A percentile compares a stretch with the other conserved stretches of the same genome.
Evolutionary conservation across 441 rosid genomes (phyloP).

Genomic region (Erysimum pusillum): DNA sequence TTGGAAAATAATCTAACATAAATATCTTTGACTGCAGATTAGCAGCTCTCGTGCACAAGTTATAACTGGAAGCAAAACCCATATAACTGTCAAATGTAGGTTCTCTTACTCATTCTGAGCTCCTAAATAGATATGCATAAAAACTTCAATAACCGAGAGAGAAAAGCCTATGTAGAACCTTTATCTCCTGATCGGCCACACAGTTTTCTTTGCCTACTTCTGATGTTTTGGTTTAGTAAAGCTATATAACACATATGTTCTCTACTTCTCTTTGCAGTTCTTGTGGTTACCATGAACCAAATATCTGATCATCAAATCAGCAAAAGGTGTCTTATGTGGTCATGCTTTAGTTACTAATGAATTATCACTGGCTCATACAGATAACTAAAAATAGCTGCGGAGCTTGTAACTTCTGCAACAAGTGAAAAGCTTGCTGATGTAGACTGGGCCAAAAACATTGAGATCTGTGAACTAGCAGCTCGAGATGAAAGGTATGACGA

Average conservation of each 20-base stretch:
- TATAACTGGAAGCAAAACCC: slow-evolving; percentile 14
- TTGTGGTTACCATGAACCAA: not conserved
- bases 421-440: slow-evolving; percentile 84
- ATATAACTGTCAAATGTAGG: slow-evolving; percentile 31
- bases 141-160: not conserved
- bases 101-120: slow-evolving; percentile 23
- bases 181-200: slow-evolving; percentile 7
- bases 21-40: slow-evolving; percentile 26
- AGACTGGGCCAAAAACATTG: slow-evolving; percentile 90
- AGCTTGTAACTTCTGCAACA: slow-evolving; percentile 87
- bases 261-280: not conserved
- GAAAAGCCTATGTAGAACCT: not conserved
- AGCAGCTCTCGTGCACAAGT: slow-evolving; percentile 22
- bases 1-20: not conserved
- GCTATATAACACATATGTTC: not conserved
- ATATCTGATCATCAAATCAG: slow-evolving; percentile 5
- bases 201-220: slow-evolving; percentile 15
- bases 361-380: slow-evolving; percentile 32
- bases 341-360: slow-evolving; percentile 6
- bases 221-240: slow-evolving; percentile 3
- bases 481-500: slow-evolving; percentile 71
- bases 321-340: slow-evolving; percentile 18
- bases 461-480: slow-evolving; percentile 90
- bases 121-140: not conserved
- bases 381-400: slow-evolving; percentile 79